Conservation (phyloP, 352 stramenopile genomes). For the Globisporangium ultimum region DNA sequence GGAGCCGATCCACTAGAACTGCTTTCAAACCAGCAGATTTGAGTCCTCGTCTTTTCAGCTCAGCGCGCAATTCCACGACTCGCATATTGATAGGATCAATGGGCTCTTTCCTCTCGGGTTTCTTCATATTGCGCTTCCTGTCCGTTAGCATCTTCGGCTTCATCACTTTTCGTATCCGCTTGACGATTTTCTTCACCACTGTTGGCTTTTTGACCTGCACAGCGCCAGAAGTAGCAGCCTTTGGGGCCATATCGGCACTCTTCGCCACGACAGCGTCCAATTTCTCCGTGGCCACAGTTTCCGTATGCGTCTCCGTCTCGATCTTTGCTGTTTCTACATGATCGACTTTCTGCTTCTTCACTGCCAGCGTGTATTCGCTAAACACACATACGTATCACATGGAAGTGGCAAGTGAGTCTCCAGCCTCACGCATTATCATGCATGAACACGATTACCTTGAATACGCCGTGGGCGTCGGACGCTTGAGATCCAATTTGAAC, state of each 20-base stretch:
- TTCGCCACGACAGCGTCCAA: background rate
- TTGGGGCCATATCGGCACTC: background rate
- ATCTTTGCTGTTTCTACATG: background rate
- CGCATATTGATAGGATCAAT: constrained; percentile 28
- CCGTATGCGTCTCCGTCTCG: background rate
- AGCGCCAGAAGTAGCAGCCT: background rate
- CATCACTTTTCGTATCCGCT: constrained; percentile 34
- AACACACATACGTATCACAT: constrained; percentile 1
- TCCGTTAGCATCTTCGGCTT: constrained; percentile 20
- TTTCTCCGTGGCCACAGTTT: constrained; percentile 5
- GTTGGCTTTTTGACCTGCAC: background rate
- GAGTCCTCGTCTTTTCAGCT: constrained; percentile 61
- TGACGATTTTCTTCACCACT: constrained; percentile 27
- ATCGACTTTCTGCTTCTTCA: constrained; percentile 12
- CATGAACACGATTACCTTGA: constrained; percentile 12
- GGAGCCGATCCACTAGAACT: constrained; percentile 39
- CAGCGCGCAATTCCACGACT: constrained; percentile 53
- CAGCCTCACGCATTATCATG: background rate
- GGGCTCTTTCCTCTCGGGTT: constrained; percentile 17
- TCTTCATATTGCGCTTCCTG: background rate
- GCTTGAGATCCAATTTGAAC: constrained; percentile 36
- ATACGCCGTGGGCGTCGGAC: constrained; percentile 8
- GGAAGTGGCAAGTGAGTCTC: too few species aligned
- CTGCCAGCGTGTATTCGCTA: constrained; percentile 14
- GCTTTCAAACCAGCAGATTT: constrained; percentile 52